Evolutionary conservation across 371 early-diverging fungal species (phyloP), one percentile per base, ranked within the genome.

Genomic region (Encephalitozoon hellem): DNA sequence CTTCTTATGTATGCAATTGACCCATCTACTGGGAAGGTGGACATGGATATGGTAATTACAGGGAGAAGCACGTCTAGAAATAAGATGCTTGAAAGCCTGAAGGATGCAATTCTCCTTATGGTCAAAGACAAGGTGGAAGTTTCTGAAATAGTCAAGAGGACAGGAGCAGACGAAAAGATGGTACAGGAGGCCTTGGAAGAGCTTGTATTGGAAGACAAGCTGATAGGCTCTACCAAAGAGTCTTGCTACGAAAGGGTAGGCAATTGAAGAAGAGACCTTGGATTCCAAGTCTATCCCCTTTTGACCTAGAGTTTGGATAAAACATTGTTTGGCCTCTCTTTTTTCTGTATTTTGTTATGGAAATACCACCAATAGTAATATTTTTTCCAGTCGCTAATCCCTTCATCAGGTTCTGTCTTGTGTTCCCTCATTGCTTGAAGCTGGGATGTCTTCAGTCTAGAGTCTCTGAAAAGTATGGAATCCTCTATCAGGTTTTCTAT

Each of bases 11-110:
- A 92, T 41, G 98, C 98, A 3, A 91, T 94, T 30, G 97, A 99
- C 84, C 98, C 98, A 2, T 88, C 88, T 47, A 99, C 97, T 4
- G 99, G 99, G 28, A 87, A 91, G 70, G 90, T 98, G 43, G 98
- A 99, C 80, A 89, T 96, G 87, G 96, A 96, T 83, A 87, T 97
- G 75, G 86, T 99, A 45, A 89, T 89, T 67, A 94, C 94, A 25
- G 99, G 99, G 9, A 86, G 86, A 59, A 84, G 82, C 64, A 69
- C 85, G 23, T 74, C 66, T 32, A 72, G 70, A 41, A 69, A 55
- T 28, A 74, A 79, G 54, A 21, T 72, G 39, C 43, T 82, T 26
- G 85, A 82, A 15, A 74, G 52, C 34, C 45, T 86, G 4, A 83
- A 82, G 49, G 74, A 77, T 12, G 69, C 67, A 30, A 72, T 84